phyloP scores from a whole-genome alignment of 2,329 filamentous ascomycete species.

The Orbilia ellipsospora region DNA sequence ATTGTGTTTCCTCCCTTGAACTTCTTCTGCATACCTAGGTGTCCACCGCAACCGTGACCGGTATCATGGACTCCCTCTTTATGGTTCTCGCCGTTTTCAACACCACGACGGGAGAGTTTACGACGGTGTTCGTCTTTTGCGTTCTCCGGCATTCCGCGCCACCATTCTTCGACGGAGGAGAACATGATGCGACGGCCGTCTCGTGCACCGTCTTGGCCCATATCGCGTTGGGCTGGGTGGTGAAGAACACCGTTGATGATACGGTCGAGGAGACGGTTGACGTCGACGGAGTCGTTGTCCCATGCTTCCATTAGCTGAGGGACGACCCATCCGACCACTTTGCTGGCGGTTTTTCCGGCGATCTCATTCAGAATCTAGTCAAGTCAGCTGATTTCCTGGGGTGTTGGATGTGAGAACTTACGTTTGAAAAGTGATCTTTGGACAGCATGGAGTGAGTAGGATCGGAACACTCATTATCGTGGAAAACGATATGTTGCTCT shows the following conservation, averaged over 20 bases:
- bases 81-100: conserved; percentile 82
- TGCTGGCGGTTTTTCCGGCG: conserved; percentile 82
- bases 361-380: conserved; percentile 80
- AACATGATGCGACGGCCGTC: conserved; percentile 84
- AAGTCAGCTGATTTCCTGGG: conserved; percentile 33
- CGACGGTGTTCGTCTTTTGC: conserved; percentile 75
- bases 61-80: conserved; percentile 84
- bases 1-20: conserved; percentile 70
- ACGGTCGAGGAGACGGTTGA: conserved; percentile 76
- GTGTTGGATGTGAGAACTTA: conserved; percentile 61
- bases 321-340: conserved; percentile 83
- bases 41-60: conserved; percentile 86
- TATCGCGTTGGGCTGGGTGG: conserved; percentile 81
- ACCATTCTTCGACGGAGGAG: conserved; percentile 83
- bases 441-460: conserved; percentile 96
- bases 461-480: conserved; percentile 78
- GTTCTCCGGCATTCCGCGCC: conserved; percentile 73
- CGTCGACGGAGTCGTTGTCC: conserved; percentile 79
- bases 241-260: conserved; percentile 87
- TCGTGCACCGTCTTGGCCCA: conserved; percentile 75
- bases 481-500: conserved; percentile 84
- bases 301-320: conserved; percentile 89
- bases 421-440: conserved; percentile 93
- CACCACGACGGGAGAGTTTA: conserved; percentile 81
- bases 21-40: conserved; percentile 72